Evolutionary conservation across 2,329 filamentous ascomycete genomes (phyloP).

Genomic region (Penicillium sp.): DNA sequence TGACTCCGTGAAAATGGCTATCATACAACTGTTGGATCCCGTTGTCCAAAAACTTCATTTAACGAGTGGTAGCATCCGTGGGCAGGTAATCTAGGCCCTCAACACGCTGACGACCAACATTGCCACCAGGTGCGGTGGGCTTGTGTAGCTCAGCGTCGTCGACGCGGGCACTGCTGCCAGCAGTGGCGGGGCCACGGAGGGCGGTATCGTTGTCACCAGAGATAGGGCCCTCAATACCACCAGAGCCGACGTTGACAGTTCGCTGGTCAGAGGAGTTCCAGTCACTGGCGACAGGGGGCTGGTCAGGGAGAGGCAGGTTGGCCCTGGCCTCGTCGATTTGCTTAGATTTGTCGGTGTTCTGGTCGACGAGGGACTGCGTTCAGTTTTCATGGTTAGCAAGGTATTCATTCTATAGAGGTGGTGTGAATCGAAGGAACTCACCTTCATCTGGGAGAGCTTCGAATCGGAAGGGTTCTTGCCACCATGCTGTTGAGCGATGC

Average conservation of each 20-base stretch:
- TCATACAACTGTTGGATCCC: slow-evolving; percentile 26
- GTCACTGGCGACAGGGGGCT: slow-evolving; percentile 77
- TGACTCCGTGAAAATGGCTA: slow-evolving; percentile 28
- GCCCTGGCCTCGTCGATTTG: slow-evolving; percentile 71
- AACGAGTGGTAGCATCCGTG: slow-evolving; percentile 64
- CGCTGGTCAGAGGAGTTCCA: slow-evolving; percentile 74
- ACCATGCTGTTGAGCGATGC: slow-evolving; percentile 46
- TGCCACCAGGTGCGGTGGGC: slow-evolving; percentile 50
- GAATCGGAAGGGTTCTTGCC: slow-evolving; percentile 54
- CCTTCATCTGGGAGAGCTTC: slow-evolving; percentile 55
- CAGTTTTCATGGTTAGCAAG: neutral
- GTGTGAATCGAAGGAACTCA: slow-evolving; percentile 29
- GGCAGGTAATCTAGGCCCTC: slow-evolving; percentile 64
- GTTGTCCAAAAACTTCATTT: slow-evolving; percentile 43
- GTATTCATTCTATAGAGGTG: neutral
- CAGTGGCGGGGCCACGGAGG: slow-evolving; percentile 65
- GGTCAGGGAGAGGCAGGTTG: slow-evolving; percentile 79
- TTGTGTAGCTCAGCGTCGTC: slow-evolving; percentile 61
- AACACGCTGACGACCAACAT: slow-evolving; percentile 67
- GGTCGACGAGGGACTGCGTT: slow-evolving; percentile 47
- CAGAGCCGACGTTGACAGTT: slow-evolving; percentile 73
- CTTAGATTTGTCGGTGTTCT: slow-evolving; percentile 61
- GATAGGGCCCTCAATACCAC: slow-evolving; percentile 60
- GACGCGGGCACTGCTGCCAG: slow-evolving; percentile 58
- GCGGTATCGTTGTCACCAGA: slow-evolving; percentile 57